phyloP scores from a whole-genome alignment of 495 filamentous ascomycete genomes.

The Podospora conica region DNA sequence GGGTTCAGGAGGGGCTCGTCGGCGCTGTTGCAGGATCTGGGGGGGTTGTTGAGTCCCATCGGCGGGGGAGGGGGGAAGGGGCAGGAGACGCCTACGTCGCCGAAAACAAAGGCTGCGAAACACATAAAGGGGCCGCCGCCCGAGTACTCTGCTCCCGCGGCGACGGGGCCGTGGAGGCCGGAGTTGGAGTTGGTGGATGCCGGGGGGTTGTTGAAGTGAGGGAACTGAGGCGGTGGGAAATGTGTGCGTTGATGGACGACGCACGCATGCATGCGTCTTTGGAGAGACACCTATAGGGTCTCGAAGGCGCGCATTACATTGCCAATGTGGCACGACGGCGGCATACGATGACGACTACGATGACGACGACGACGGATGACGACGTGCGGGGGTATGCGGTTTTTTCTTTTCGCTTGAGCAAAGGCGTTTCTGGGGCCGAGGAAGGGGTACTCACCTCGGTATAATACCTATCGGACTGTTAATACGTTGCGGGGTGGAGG shows the following conservation, averaged over 20 bases:
- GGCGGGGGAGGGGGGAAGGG: conserved; percentile 16
- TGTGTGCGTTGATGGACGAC: too few relatives aligned
- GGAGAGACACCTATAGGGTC: too few relatives aligned
- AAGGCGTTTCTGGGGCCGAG: conserved; percentile 4
- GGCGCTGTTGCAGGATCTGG: conserved; percentile 53
- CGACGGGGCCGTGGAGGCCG: neutral
- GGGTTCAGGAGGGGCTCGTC: conserved; percentile 44
- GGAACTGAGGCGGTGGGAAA: conserved; percentile 3
- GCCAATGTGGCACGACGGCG: too few relatives aligned
- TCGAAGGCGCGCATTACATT: too few relatives aligned
- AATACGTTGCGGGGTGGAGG: neutral
- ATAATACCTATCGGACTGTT: neutral
- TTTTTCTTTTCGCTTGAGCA: neutral
- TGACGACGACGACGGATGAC: neutral
- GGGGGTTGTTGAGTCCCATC: conserved; percentile 42
- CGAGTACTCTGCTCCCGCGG: neutral
- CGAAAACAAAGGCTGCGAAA: conserved; percentile 20
- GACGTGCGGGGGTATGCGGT: neutral
- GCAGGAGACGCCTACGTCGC: neutral
- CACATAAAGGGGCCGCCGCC: conserved; percentile 15
- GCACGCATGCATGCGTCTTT: too few relatives aligned
- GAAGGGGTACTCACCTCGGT: neutral
- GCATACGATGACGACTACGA: neutral
- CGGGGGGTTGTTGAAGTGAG: conserved; percentile 42
- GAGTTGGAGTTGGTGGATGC: conserved; percentile 48